A percentile compares a stretch with the other conserved stretches of the same genome.
Evolutionary conservation across 106 monocot species (phyloP).

Genomic region (Apostasia shenzhenica): DNA sequence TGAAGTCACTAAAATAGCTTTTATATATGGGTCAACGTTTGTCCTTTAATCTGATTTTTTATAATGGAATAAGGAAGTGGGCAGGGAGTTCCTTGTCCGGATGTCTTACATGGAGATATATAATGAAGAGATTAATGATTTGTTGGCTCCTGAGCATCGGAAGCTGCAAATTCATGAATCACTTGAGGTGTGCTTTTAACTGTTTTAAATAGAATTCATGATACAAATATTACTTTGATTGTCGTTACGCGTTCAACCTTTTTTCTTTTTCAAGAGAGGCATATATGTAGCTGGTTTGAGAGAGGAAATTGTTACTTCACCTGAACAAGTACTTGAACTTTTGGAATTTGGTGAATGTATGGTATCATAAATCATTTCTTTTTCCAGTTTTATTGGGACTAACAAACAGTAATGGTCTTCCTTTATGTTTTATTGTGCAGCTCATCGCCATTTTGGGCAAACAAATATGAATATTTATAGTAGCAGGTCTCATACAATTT

Average conservation of each 20-base stretch:
- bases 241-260: background rate
- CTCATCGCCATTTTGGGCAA: slow-evolving; percentile 93
- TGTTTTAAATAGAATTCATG: background rate
- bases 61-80: slow-evolving; percentile 28
- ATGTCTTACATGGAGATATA: slow-evolving; percentile 99
- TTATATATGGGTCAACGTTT: background rate
- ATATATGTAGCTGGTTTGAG: slow-evolving; percentile 95
- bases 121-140: slow-evolving; percentile 97
- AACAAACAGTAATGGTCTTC: background rate
- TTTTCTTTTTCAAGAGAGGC: slow-evolving; percentile 56
- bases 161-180: slow-evolving; percentile 93
- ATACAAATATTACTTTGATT: background rate
- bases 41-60: slow-evolving; percentile 8
- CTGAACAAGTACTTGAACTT: slow-evolving; percentile 77
- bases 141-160: slow-evolving; percentile 89
- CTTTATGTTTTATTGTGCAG: slow-evolving; percentile 29
- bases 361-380: slow-evolving; percentile 3
- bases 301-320: slow-evolving; percentile 85
- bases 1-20: too few species aligned
- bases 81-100: slow-evolving; percentile 84
- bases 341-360: slow-evolving; percentile 97
- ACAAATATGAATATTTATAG: slow-evolving; percentile 98
- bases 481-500: slow-evolving; percentile 97
- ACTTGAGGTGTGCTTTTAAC: slow-evolving; percentile 52
- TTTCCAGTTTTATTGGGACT: background rate